These are phyloP conservation scores for Obelidium mucronatum DNA, from an alignment of 192 early-diverging fungal species.

Conservation along the genomic window DNA sequence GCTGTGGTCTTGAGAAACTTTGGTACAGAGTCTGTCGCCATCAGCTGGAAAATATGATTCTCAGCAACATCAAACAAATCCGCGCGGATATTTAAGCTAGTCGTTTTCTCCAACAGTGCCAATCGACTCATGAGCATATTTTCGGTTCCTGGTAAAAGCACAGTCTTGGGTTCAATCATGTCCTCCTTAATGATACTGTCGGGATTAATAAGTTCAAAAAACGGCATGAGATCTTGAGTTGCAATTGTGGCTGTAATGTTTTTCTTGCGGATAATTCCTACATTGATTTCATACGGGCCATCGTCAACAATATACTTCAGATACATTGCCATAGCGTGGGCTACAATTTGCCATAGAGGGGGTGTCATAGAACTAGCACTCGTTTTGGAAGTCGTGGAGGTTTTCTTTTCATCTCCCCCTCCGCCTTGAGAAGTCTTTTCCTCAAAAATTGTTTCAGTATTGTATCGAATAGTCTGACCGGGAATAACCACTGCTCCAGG, in stretches of 20 bases:
- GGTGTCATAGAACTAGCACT: background rate
- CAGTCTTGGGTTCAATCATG: constrained; percentile 13
- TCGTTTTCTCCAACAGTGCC: background rate
- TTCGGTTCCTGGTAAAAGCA: constrained; percentile 38
- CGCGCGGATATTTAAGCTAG: constrained; percentile 16
- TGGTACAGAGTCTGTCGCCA: constrained; percentile 79
- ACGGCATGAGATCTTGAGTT: constrained; percentile 20
- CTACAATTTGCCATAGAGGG: constrained; percentile 17
- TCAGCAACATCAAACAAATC: constrained; percentile 67
- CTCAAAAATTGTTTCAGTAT: background rate
- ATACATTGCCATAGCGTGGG: constrained; percentile 52
- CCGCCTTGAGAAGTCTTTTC: background rate
- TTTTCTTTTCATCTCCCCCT: background rate
- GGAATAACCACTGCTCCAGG: constrained; percentile 24
- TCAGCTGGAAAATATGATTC: constrained; percentile 74
- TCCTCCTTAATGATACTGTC: constrained; percentile 11
- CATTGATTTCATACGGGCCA: constrained; percentile 53
- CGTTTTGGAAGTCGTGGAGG: too few species aligned
- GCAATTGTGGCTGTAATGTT: constrained; percentile 38
- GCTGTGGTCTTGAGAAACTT: constrained; percentile 69
- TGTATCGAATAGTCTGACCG: constrained; percentile 20
- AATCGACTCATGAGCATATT: constrained; percentile 27
- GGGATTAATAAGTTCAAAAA: constrained; percentile 30
- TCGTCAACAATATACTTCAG: constrained; percentile 48
- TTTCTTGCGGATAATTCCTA: constrained; percentile 46